A percentile compares a stretch with the other conserved stretches of the same genome.
phyloP scores from a whole-genome alignment of 1,284 basidiomycete species.

The Fomitopsis schrenkii region DNA sequence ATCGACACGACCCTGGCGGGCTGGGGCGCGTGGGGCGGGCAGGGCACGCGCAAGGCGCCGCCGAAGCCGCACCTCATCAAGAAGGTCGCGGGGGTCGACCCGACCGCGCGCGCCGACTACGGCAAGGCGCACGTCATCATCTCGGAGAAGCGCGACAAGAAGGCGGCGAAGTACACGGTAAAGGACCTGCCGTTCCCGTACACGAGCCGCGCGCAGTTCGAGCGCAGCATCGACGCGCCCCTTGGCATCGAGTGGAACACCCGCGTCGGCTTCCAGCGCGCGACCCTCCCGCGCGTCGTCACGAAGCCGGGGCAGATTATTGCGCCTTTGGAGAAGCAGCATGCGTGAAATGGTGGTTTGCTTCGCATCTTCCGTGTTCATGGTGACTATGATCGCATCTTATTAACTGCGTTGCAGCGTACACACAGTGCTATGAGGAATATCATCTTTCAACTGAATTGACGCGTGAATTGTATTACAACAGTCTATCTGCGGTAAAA shows the following conservation, averaged over 20 bases:
- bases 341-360: neutral
- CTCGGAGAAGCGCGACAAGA: conserved; percentile 91
- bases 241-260: conserved; percentile 95
- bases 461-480: neutral
- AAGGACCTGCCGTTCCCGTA: conserved; percentile 94
- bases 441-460: neutral
- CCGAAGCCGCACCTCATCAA: conserved; percentile 72
- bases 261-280: conserved; percentile 79
- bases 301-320: conserved; percentile 54
- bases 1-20: conserved; percentile 92
- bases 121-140: conserved; percentile 88
- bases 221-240: conserved; percentile 76
- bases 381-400: neutral
- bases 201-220: conserved; percentile 84
- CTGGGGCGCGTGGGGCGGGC: conserved; percentile 95
- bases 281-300: conserved; percentile 78
- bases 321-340: conserved; percentile 23
- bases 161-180: conserved; percentile 83
- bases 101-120: conserved; percentile 78
- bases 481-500: neutral
- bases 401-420: neutral
- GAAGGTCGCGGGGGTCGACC: conserved; percentile 77
- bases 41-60: conserved; percentile 55
- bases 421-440: too few relatives aligned
- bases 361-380: too few relatives aligned